phyloP scores from a whole-genome alignment of 495 filamentous ascomycete genomes.

The Clavariopsis aquatica region DNA sequence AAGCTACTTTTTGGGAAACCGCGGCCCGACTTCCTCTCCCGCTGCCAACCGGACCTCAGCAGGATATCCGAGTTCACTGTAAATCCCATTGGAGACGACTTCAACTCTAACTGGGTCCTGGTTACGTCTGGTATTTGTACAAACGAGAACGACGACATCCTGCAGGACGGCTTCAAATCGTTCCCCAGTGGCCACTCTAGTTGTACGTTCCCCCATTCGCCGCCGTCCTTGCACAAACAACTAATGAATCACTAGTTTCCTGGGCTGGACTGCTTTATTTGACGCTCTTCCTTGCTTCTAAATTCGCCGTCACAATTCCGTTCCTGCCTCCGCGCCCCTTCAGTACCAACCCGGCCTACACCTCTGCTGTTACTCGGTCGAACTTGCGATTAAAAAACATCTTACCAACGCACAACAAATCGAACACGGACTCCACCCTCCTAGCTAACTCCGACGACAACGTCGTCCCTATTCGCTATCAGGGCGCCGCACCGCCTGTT shows the following conservation, averaged over 20 bases:
- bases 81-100: constrained; percentile 52
- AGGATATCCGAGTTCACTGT: constrained; percentile 50
- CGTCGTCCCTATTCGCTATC: constrained; percentile 44
- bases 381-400: constrained; percentile 22
- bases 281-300: constrained; percentile 63
- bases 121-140: constrained; percentile 59
- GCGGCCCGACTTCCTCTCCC: constrained; percentile 62
- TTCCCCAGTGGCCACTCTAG: constrained; percentile 73
- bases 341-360: constrained; percentile 29
- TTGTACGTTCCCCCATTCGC: constrained; percentile 49
- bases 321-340: constrained; percentile 37
- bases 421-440: constrained; percentile 14
- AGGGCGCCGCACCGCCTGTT: constrained; percentile 61
- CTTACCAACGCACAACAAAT: constrained; percentile 14
- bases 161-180: constrained; percentile 63
- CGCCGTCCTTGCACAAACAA: not conserved
- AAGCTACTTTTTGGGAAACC: constrained; percentile 68
- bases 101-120: constrained; percentile 51
- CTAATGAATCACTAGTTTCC: constrained; percentile 50
- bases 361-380: constrained; percentile 24
- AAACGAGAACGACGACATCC: constrained; percentile 45
- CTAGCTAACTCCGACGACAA: constrained; percentile 8
- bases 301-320: constrained; percentile 63
- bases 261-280: constrained; percentile 66
- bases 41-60: constrained; percentile 60